phyloP scores from a whole-genome alignment of 2,329 filamentous ascomycete genomes.

The Exophiala spinifera region DNA sequence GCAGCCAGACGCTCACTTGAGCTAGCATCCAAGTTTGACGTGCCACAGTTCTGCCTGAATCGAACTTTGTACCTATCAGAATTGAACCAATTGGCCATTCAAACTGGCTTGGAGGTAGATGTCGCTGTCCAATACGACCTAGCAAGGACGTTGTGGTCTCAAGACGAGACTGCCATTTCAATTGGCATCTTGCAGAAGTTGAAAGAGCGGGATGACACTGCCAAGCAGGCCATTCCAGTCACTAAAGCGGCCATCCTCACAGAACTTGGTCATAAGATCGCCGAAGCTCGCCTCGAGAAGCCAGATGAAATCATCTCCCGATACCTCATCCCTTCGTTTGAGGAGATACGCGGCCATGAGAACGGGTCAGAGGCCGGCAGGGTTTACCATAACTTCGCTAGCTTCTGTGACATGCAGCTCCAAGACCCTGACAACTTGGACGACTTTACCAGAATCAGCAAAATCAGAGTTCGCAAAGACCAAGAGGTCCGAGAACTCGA shows the following conservation, averaged over 20 bases:
- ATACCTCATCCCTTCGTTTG: slow-evolving; percentile 80
- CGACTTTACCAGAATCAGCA: slow-evolving; percentile 77
- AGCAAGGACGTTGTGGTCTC: slow-evolving; percentile 88
- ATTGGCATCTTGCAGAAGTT: slow-evolving; percentile 83
- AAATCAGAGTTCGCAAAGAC: slow-evolving; percentile 73
- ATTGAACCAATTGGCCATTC: slow-evolving; percentile 66
- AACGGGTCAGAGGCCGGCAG: slow-evolving; percentile 73
- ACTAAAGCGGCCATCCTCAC: slow-evolving; percentile 77
- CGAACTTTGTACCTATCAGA: slow-evolving; percentile 79
- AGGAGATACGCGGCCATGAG: slow-evolving; percentile 67
- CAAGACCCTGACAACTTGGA: slow-evolving; percentile 81
- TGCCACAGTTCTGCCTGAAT: slow-evolving; percentile 81
- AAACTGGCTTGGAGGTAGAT: slow-evolving; percentile 72
- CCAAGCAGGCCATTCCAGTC: slow-evolving; percentile 67
- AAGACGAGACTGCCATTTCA: slow-evolving; percentile 83
- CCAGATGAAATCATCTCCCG: slow-evolving; percentile 84
- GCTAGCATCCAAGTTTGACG: slow-evolving; percentile 75
- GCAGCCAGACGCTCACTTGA: slow-evolving; percentile 72
- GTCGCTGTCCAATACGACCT: slow-evolving; percentile 76
- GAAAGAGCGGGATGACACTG: slow-evolving; percentile 58
- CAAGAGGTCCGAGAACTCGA: slow-evolving; percentile 75
- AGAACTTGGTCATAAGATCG: slow-evolving; percentile 83
- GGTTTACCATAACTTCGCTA: slow-evolving; percentile 91
- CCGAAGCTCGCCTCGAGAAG: slow-evolving; percentile 84
- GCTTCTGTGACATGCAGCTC: slow-evolving; percentile 91